These are phyloP conservation scores for Fragaria ananassa DNA, from an alignment of 306 rosid species.

Conservation along the genomic window DNA sequence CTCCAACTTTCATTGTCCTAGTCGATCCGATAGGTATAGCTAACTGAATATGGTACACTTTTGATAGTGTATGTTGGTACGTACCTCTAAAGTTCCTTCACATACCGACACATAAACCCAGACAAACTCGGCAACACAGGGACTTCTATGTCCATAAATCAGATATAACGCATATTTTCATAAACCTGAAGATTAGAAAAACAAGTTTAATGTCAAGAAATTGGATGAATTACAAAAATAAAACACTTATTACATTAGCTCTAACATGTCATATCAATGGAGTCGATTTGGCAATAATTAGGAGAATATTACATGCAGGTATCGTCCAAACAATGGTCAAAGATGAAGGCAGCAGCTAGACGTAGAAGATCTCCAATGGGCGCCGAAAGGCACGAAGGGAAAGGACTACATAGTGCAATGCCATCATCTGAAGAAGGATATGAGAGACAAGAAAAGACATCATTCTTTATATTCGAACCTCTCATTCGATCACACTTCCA, in stretches of 20 bases:
- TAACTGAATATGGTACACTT: not conserved
- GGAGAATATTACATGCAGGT: not conserved
- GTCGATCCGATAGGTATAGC: no score
- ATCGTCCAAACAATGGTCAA: conserved; percentile 54
- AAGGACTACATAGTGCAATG: conserved; percentile 22
- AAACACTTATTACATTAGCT: not conserved
- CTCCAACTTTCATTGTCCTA: not conserved
- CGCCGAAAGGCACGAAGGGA: conserved; percentile 79
- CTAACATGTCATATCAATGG: no score
- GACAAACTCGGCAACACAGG: not conserved
- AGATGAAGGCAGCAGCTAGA: conserved; percentile 34
- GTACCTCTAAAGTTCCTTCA: not conserved
- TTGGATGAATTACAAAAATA: not conserved
- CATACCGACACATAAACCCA: not conserved
- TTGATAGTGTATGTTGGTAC: not conserved
- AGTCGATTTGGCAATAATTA: not conserved
- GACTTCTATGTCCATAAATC: not conserved
- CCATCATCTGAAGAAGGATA: conserved; percentile 41
- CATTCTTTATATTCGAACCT: conserved; percentile 10
- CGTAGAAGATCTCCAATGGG: conserved; percentile 47
- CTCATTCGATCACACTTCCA: not conserved
- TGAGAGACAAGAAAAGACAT: conserved; percentile 55
- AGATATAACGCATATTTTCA: no score
- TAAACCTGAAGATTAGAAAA: not conserved
- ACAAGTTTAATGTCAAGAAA: not conserved